Percentiles rank a stretch among this genome's conserved stretches.
Conservation (phyloP, 176 grass and related monocot species). For the Puccinellia tenuiflora region DNA sequence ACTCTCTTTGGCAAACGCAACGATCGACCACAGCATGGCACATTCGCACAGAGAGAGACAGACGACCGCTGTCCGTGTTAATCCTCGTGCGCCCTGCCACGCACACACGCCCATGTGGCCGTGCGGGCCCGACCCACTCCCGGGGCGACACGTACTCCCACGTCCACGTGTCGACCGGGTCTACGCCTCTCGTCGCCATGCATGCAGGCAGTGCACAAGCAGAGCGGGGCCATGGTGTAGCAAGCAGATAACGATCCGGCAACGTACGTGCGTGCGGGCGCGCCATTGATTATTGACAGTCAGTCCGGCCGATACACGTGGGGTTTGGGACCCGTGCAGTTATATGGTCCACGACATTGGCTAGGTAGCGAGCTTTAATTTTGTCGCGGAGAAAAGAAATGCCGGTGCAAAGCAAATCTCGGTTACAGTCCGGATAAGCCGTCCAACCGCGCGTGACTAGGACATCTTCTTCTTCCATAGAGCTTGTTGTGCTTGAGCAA, state of each 20-base stretch:
- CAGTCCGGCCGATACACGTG: neutral
- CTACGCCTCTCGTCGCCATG: neutral
- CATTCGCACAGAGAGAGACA: neutral
- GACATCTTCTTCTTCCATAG: neutral
- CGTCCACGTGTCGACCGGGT: neutral
- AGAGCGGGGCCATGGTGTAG: neutral
- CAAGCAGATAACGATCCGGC: conserved; percentile 21
- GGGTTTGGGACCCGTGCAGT: neutral
- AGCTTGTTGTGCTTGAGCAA: neutral
- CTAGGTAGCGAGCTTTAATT: neutral
- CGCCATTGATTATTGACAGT: neutral
- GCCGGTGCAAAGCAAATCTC: neutral
- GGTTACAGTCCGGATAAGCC: neutral
- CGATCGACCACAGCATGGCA: neutral
- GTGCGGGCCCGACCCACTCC: neutral
- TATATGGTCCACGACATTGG: neutral
- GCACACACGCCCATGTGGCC: neutral
- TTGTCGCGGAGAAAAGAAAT: neutral
- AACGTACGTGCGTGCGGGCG: neutral
- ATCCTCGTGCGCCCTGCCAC: neutral
- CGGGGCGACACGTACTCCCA: neutral
- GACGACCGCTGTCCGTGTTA: neutral
- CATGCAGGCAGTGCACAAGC: neutral
- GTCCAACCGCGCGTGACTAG: neutral
- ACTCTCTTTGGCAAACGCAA: neutral